Evolutionary conservation across 2,329 filamentous ascomycete genomes (phyloP), one percentile per base, ranked within the genome.

Genomic region (Aschersonia sp.): DNA sequence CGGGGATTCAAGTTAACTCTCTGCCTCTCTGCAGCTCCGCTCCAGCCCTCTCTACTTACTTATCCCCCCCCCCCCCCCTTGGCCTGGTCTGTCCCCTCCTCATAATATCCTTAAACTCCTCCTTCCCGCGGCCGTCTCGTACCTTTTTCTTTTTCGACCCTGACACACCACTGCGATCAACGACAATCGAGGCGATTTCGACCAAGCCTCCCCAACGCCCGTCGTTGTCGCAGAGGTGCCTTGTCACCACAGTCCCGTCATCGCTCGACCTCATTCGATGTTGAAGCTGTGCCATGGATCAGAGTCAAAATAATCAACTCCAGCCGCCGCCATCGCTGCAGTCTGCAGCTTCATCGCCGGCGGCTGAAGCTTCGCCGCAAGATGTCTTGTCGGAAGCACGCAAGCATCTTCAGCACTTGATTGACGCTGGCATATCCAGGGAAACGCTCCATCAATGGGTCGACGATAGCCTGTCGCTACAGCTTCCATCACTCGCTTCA

Each of bases 371-470:
- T 41, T 65, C 62, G 29, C 61, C 68, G 12, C 66, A 69, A 51
- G 64, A 71, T 59, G 64, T 70, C 47, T 61, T 71, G 48, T 65
- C 63, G 28, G 68, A 71, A 56, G 68, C 68, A 43, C 60, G 68
- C 44, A 67, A 69, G 55, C 70, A 69, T 49, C 62, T 71, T 5
- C 67, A 71, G 58, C 64, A 64, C 44, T 57, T 71, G 52, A 71
- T 71, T 52, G 68, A 70, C 51, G 68, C 67, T 12, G 68, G 68
- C 43, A 55, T 71, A 7, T 70, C 68, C 46, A 66, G 64, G 54
- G 68, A 70, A 49, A 55, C 65, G 41, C 61, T 67, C 31, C 65
- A 67, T 49, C 65, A 67, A 57, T 65, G 62, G 60, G 64, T 67
- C 48, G 65, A 67, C 48, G 60, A 62, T 46, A 61, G 61, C 54